phyloP scores from a whole-genome alignment of 805 yeast species.

The Metschnikowia colocasiae region DNA sequence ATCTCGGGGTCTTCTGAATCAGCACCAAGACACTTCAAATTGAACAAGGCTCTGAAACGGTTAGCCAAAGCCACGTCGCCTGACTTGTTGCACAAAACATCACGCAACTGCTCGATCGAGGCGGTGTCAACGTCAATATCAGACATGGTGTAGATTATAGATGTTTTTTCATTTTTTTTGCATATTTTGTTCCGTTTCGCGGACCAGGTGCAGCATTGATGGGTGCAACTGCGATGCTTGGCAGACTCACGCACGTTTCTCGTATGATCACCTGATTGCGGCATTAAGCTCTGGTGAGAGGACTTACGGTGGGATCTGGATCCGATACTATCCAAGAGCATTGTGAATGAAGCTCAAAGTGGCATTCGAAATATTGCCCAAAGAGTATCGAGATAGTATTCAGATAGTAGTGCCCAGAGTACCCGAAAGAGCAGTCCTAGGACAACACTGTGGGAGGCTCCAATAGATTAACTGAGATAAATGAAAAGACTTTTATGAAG shows the following conservation, averaged over 20 bases:
- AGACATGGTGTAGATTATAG: constrained; percentile 21
- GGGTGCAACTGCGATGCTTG: constrained; percentile 3
- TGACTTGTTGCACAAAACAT: constrained; percentile 57
- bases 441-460: too few relatives aligned
- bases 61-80: constrained; percentile 76
- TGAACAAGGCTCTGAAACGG: constrained; percentile 92
- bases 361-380: too few relatives aligned
- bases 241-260: background rate
- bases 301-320: too few relatives aligned
- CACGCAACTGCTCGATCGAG: constrained; percentile 64
- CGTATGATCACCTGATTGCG: background rate
- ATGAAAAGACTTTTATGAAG: too few relatives aligned
- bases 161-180: constrained; percentile 5
- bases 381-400: too few relatives aligned
- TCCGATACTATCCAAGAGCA: too few relatives aligned
- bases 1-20: constrained; percentile 52
- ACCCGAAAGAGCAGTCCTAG: too few relatives aligned
- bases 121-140: constrained; percentile 40
- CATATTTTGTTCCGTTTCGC: constrained; percentile 6
- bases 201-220: constrained; percentile 4
- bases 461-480: too few relatives aligned
- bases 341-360: too few relatives aligned
- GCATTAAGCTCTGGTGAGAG: background rate
- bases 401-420: too few relatives aligned
- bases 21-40: constrained; percentile 79